A percentile compares a stretch with the other conserved stretches of the same genome.
These are phyloP conservation scores for Eutypella sp. DNA, from an alignment of 2,329 filamentous ascomycete species.

Conservation along the genomic window DNA sequence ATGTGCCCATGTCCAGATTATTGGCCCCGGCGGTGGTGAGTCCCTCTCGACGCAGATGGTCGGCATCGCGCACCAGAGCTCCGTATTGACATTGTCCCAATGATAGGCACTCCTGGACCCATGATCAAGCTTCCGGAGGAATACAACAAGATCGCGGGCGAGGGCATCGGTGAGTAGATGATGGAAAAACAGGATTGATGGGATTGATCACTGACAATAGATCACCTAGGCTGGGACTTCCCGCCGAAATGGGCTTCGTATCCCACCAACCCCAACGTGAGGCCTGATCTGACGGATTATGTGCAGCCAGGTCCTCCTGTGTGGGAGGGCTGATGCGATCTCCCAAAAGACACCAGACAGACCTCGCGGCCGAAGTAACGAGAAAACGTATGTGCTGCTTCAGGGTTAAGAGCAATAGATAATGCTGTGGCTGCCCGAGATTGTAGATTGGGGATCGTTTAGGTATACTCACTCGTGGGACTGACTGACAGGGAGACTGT, in stretches of 20 bases:
- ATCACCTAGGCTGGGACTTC: too few species aligned
- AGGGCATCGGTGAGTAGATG: neutral
- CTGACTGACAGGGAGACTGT: too few species aligned
- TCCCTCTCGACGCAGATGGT: neutral
- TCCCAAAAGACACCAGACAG: too few species aligned
- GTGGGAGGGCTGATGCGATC: neutral
- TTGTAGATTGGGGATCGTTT: too few species aligned
- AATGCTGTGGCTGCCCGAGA: too few species aligned
- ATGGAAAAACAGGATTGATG: too few species aligned
- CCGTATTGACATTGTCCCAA: neutral
- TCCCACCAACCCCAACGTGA: neutral
- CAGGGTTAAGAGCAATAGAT: too few species aligned
- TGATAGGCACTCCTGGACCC: neutral
- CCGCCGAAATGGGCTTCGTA: neutral
- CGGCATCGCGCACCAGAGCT: constrained; percentile 1
- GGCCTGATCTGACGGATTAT: neutral
- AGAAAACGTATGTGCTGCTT: too few species aligned
- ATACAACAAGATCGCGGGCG: neutral
- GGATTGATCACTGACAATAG: too few species aligned
- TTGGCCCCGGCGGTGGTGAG: constrained; percentile 2
- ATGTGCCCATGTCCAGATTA: constrained; percentile 4
- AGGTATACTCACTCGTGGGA: too few species aligned
- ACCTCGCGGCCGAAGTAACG: too few species aligned
- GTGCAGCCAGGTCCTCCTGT: neutral
- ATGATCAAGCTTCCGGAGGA: neutral